Evolutionary conservation across 441 rosid species (phyloP).

Genomic region (Raphanus hybrid): DNA sequence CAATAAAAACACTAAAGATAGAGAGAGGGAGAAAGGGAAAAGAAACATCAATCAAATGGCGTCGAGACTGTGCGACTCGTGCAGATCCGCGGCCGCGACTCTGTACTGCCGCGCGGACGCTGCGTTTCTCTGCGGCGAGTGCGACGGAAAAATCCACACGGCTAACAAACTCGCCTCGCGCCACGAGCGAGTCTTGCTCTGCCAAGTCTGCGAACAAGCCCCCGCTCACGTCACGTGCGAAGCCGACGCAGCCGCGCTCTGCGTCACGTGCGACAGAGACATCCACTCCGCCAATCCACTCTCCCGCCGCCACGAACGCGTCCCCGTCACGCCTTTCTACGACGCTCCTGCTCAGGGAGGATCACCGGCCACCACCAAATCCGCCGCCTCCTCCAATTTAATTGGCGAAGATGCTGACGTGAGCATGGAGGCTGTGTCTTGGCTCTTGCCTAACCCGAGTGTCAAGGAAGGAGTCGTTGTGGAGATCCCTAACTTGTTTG

Average conservation of each 20-base stretch:
- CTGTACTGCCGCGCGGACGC: constrained; percentile 83
- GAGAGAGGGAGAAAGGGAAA: constrained; percentile 1
- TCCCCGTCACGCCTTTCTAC: constrained; percentile 60
- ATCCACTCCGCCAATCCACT: constrained; percentile 45
- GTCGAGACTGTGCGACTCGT: constrained; percentile 77
- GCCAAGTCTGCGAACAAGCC: constrained; percentile 45
- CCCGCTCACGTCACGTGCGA: constrained; percentile 45
- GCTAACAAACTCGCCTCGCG: constrained; percentile 45
- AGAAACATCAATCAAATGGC: neutral
- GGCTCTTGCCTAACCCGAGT: constrained; percentile 68
- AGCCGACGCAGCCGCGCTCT: constrained; percentile 83
- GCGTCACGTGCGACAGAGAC: constrained; percentile 42
- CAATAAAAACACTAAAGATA: neutral
- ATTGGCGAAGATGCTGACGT: constrained; percentile 54
- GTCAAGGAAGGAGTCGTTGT: constrained; percentile 35
- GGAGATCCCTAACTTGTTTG: constrained; percentile 58
- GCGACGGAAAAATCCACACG: constrained; percentile 62
- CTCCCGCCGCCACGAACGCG: constrained; percentile 41
- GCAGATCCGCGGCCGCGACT: constrained; percentile 73
- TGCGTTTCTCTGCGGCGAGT: constrained; percentile 77
- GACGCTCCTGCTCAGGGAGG: constrained; percentile 38
- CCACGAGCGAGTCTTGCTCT: constrained; percentile 43
- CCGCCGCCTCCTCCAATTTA: constrained; percentile 46
- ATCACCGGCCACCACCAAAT: constrained; percentile 26
- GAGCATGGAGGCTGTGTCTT: constrained; percentile 70